Conservation (phyloP, 208 protist genomes). For the Plasmodiophora brassicae region DNA sequence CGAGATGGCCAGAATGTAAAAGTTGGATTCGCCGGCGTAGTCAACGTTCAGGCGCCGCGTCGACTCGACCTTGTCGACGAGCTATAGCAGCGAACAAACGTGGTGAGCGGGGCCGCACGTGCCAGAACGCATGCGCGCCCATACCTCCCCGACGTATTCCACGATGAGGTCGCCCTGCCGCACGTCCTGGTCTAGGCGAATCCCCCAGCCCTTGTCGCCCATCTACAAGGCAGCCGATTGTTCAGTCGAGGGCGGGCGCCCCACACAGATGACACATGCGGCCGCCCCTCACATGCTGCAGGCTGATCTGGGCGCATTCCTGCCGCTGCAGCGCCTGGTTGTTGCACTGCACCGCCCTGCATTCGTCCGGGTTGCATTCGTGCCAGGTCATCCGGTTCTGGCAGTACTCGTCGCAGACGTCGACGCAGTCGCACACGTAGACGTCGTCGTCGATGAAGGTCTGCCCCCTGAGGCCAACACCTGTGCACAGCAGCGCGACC, state of each 20-base stretch:
- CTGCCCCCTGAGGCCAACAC: too few relatives aligned
- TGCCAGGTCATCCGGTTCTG: neutral
- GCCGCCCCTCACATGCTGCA: neutral
- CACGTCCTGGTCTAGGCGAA: neutral
- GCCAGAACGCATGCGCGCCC: neutral
- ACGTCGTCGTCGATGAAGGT: too few relatives aligned
- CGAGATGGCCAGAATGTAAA: neutral
- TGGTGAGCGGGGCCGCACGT: neutral
- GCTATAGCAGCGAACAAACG: neutral
- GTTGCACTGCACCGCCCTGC: neutral
- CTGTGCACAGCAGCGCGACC: too few relatives aligned
- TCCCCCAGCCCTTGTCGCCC: neutral
- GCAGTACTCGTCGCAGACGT: neutral
- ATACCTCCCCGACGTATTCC: neutral
- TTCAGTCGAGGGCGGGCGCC: too few relatives aligned
- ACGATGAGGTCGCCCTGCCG: neutral
- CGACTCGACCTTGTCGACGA: neutral
- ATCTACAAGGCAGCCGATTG: neutral
- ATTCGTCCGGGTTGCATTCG: neutral
- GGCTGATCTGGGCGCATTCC: neutral
- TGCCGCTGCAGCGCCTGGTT: neutral
- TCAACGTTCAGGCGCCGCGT: neutral
- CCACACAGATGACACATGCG: neutral
- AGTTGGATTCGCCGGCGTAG: neutral
- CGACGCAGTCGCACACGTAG: too few relatives aligned